Percentiles rank a stretch among this genome's conserved stretches.
phyloP scores from a whole-genome alignment of 208 protist species.

The Crithidia fasciculata region DNA sequence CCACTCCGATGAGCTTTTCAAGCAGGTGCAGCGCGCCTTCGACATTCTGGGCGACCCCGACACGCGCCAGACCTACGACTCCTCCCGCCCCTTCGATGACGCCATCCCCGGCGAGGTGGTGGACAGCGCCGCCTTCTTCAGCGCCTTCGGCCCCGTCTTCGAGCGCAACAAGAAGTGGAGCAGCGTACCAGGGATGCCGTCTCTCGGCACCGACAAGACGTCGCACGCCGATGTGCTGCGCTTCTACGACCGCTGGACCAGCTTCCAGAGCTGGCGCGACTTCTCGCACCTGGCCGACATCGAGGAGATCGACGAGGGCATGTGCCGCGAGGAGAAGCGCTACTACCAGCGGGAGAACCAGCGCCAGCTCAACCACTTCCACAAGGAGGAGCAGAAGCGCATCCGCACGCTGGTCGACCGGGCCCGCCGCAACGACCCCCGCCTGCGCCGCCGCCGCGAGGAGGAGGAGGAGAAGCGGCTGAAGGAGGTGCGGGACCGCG shows the following conservation, averaged over 20 bases:
- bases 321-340: conserved; percentile 96
- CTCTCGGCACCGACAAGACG: conserved; percentile 75
- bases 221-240: conserved; percentile 73
- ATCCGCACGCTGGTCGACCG: conserved; percentile 91
- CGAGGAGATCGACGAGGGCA: conserved; percentile 91
- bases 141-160: conserved; percentile 91
- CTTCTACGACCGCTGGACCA: conserved; percentile 97
- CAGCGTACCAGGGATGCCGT: conserved; percentile 63
- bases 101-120: conserved; percentile 76
- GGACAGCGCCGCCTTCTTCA: conserved; percentile 88
- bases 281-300: conserved; percentile 95
- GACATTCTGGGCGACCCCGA: conserved; percentile 93
- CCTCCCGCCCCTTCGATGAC: conserved; percentile 94
- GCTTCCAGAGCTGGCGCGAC: conserved; percentile 96
- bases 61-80: conserved; percentile 93
- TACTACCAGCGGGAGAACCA: conserved; percentile 97
- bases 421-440: conserved; percentile 92
- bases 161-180: conserved; percentile 94
- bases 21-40: conserved; percentile 93
- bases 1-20: conserved; percentile 92
- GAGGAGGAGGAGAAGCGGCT: conserved; percentile 77
- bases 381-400: conserved; percentile 90
- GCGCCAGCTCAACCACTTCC: conserved; percentile 78
- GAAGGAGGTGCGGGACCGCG: conserved; percentile 62
- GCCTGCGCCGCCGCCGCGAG: conserved; percentile 84